A percentile compares a stretch with the other conserved stretches of the same genome.
Conservation (phyloP, 1,284 basidiomycete genomes). For the Irpex sp. region DNA sequence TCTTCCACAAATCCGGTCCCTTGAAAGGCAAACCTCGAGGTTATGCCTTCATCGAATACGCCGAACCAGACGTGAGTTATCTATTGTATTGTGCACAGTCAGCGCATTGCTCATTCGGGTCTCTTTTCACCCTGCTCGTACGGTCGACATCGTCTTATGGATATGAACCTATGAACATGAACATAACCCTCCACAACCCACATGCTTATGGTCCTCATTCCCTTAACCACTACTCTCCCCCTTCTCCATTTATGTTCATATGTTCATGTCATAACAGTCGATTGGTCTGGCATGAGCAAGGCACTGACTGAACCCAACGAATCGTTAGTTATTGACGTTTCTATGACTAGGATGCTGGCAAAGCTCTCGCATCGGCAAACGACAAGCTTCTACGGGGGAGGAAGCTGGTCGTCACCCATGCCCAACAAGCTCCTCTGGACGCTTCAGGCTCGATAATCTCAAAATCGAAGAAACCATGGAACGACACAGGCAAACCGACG, state of each 20-base stretch:
- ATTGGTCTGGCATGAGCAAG: background rate
- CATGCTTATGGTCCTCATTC: too few relatives aligned
- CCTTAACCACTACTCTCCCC: too few relatives aligned
- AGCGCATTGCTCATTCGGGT: slow-evolving; percentile 47
- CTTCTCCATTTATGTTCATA: background rate
- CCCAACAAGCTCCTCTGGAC: slow-evolving; percentile 72
- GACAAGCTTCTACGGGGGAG: slow-evolving; percentile 84
- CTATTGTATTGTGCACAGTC: slow-evolving; percentile 13
- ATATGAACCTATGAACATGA: background rate
- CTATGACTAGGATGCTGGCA: slow-evolving; percentile 72
- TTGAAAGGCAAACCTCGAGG: slow-evolving; percentile 91
- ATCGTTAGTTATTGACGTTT: slow-evolving; percentile 11
- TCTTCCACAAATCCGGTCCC: slow-evolving; percentile 92
- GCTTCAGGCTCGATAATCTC: slow-evolving; percentile 19
- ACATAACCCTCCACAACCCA: slow-evolving; percentile 2
- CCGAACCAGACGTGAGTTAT: slow-evolving; percentile 70
- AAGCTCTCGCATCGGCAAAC: slow-evolving; percentile 74
- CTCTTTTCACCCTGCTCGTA: slow-evolving; percentile 20
- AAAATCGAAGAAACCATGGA: slow-evolving; percentile 40
- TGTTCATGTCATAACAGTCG: background rate
- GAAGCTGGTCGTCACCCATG: slow-evolving; percentile 85
- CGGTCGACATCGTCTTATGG: background rate
- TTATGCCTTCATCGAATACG: slow-evolving; percentile 92
- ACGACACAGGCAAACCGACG: slow-evolving; percentile 73
- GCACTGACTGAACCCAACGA: slow-evolving; percentile 7